These are phyloP conservation scores for Striga asiatica DNA, from an alignment of 257 asterid genomes.

Conservation along the genomic window DNA sequence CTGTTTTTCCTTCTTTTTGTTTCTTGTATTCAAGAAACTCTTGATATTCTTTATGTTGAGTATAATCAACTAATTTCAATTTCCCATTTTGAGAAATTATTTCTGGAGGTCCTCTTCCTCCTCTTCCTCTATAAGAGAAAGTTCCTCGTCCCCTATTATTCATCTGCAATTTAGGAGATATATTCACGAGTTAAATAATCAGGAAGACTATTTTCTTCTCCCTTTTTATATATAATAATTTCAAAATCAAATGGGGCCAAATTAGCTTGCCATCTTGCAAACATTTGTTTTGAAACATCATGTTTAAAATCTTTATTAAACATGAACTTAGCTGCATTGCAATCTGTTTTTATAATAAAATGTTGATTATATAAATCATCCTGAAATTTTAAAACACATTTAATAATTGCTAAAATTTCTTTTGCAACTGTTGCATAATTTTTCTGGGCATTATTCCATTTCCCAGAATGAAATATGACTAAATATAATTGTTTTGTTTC, in stretches of 20 bases:
- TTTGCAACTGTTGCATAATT: neutral
- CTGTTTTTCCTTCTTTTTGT: neutral
- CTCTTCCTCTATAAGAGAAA: neutral
- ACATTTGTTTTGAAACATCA: neutral
- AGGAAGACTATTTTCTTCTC: neutral
- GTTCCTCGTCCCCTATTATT: neutral
- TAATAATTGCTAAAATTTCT: neutral
- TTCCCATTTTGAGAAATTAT: neutral
- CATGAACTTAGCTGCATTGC: neutral
- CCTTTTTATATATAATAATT: neutral
- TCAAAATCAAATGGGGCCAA: neutral
- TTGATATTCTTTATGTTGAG: neutral
- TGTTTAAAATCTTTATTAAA: neutral
- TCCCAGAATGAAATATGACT: neutral
- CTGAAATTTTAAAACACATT: neutral
- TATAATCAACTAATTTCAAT: neutral
- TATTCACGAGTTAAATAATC: neutral
- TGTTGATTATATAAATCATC: neutral
- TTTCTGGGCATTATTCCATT: neutral
- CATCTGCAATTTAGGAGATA: too few relatives aligned
- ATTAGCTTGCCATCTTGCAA: neutral
- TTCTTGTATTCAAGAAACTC: neutral
- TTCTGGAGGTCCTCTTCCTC: neutral
- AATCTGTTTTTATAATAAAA: neutral
- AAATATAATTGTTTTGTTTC: neutral